A percentile compares a stretch with the other conserved stretches of the same genome.
phyloP scores from a whole-genome alignment of 2,329 filamentous ascomycete species.

The Colletotrichum sp. region DNA sequence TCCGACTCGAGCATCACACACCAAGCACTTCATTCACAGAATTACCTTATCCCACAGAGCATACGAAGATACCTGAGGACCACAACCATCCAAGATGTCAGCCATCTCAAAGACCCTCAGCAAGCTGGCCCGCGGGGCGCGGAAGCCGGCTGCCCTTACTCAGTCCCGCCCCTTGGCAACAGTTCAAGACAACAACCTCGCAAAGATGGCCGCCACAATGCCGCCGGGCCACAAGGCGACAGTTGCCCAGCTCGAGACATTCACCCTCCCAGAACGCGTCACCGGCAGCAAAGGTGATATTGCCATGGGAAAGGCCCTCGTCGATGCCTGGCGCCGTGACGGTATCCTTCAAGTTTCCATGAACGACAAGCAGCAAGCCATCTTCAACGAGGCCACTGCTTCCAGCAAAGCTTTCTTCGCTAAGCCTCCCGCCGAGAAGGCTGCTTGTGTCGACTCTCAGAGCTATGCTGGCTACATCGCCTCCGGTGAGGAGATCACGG shows the following conservation, averaged over 20 bases:
- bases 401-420: conserved; percentile 45
- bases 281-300: conserved; percentile 36
- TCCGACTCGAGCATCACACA: background rate
- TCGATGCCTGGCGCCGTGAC: conserved; percentile 47
- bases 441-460: conserved; percentile 45
- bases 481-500: conserved; percentile 52
- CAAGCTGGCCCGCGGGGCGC: background rate
- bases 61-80: background rate
- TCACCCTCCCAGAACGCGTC: conserved; percentile 42
- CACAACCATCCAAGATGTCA: background rate
- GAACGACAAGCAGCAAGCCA: conserved; percentile 34
- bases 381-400: conserved; percentile 40
- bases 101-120: conserved; percentile 1
- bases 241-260: conserved; percentile 39
- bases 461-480: conserved; percentile 56
- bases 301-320: conserved; percentile 42
- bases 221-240: conserved; percentile 17
- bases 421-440: conserved; percentile 40
- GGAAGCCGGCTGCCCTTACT: background rate
- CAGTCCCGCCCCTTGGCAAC: conserved; percentile 6
- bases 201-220: conserved; percentile 8
- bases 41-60: background rate
- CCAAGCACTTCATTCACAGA: background rate
- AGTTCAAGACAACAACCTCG: conserved; percentile 12
- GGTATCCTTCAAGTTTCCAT: conserved; percentile 53